Base-by-base conservation (phyloP, 306 rosid species). In the Gleditsia sinensis region DNA sequence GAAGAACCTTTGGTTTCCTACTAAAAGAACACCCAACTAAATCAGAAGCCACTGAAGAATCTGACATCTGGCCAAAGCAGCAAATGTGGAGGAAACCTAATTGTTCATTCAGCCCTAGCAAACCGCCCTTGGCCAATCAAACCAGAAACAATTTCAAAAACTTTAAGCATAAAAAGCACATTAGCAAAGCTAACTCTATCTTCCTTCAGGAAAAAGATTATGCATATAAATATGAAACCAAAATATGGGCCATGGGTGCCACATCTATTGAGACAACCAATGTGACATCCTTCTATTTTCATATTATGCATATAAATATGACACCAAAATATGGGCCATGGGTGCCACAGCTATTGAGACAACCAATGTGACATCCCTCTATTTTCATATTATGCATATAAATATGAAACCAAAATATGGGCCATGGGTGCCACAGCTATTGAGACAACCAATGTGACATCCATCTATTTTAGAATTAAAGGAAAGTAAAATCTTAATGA, bases 401-500 rank as follows among this genome's bases (percentile, higher is more conserved):
- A 55, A 70, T 53, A 51, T 49, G 50, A 19, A 55, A 43, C 45
- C 48, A 34, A 67, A 79, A 9, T 72, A 42, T 48, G n/a, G 16
- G 46, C 69, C 9, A 58, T 1, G n/a, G n/a, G n/a, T n/a, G n/a
- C n/a, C n/a, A n/a, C n/a, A n/a, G n/a, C n/a, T n/a, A n/a, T n/a
- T n/a, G n/a, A n/a, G n/a, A n/a, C n/a, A n/a, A n/a, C n/a, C n/a
- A n/a, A n/a, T n/a, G n/a, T n/a, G n/a, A n/a, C n/a, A n/a, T n/a
- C n/a, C n/a, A n/a, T n/a, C n/a, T n/a, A 17, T 49, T 24, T 21
- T 49, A n/a, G 61, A 53, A 54, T 42, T 50, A 9, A 30, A 49
- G 50, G 53, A 36, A 54, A 59, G 7, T 5, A 1, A 63, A 20
- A 43, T 49, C 24, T 43, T 37, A 30, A 51, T 50, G 28, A 57